Base-by-base conservation (phyloP, 345 rosid species). In the Excoecaria agallocha region DNA sequence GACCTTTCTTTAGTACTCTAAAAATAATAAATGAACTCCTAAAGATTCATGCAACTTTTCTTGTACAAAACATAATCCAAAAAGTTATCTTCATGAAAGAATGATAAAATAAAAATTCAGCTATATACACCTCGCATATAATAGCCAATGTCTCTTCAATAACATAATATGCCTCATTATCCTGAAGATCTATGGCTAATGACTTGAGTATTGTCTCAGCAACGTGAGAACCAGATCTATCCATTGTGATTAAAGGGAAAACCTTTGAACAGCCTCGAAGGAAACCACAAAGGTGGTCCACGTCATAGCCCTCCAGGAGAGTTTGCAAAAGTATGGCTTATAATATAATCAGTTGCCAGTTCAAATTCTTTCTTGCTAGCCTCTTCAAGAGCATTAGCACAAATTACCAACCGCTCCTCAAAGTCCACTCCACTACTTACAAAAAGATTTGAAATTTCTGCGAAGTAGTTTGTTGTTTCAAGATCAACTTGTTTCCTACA, bases 201-300 rank as follows among this genome's bases (percentile, higher is more conserved):
- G 94, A 89, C 90, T 90, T 93, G 56, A 95, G 90, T 73, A 96
- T 93, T 56, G 98, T 85, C 86, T 93, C 98, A 0, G 93, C 93
- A 61, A 91, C 98, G 86, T 95, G 97, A 68, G 98, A 95, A 74
- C 98, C 96, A 61, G 96, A 91, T 49, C 90, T 89, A 81, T 93
- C 98, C 94, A 90, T 90, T 52, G 98, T 90, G 82, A 91, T 86
- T 74, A 86, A 84, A 74, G 98, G 92, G 77, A 95, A 93, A 68
- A n/a, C n/a, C n/a, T n/a, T n/a, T n/a, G n/a, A n/a, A n/a, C n/a
- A n/a, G n/a, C n/a, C n/a, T n/a, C n/a, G 85, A n/a, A 95, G 76
- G 80, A 95, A 95, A 77, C 87, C 79, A 55, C 98, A 91, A 57
- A 95, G 96, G 62, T 89, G 91, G 69, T 93, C 93, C 78, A 87